Evolutionary conservation across 192 early-diverging fungal species (phyloP).

Genomic region (Cladochytrium replicatum): DNA sequence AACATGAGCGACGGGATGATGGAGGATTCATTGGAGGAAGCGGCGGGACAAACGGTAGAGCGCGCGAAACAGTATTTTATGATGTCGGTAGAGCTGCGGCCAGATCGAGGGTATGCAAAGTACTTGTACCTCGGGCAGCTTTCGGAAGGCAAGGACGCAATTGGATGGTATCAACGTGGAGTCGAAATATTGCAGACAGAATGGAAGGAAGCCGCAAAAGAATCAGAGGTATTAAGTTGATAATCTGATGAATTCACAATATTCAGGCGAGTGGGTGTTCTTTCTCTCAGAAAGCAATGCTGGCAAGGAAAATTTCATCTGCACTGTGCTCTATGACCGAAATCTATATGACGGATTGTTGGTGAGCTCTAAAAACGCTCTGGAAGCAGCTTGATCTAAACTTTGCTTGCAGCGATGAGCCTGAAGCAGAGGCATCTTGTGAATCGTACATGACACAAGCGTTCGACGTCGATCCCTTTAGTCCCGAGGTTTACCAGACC

Average conservation of each 20-base stretch:
- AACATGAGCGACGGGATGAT: conserved; percentile 8
- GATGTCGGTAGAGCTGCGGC: conserved; percentile 58
- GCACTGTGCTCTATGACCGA: conserved; percentile 93
- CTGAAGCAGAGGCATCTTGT: conserved; percentile 78
- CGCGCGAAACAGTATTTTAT: conserved; percentile 39
- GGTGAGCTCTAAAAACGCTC: conserved; percentile 38
- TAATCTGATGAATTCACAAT: background rate
- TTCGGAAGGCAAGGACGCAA: conserved; percentile 23
- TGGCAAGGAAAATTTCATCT: conserved; percentile 61
- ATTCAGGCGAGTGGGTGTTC: background rate
- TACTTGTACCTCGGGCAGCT: conserved; percentile 75
- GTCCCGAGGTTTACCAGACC: conserved; percentile 79
- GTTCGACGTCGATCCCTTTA: conserved; percentile 51
- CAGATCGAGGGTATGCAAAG: conserved; percentile 58
- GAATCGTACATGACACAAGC: conserved; percentile 64
- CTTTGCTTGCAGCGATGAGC: conserved; percentile 57
- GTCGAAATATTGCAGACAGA: conserved; percentile 27
- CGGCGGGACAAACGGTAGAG: background rate
- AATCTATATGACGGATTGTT: conserved; percentile 96
- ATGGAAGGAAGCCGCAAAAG: conserved; percentile 14
- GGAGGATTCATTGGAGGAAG: conserved; percentile 1
- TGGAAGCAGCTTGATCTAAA: background rate
- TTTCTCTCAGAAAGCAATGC: conserved; percentile 19
- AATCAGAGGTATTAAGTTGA: background rate
- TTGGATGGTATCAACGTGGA: conserved; percentile 30